Conservation (phyloP, 306 rosid genomes). For the Dalbergia cochinchinensis region DNA sequence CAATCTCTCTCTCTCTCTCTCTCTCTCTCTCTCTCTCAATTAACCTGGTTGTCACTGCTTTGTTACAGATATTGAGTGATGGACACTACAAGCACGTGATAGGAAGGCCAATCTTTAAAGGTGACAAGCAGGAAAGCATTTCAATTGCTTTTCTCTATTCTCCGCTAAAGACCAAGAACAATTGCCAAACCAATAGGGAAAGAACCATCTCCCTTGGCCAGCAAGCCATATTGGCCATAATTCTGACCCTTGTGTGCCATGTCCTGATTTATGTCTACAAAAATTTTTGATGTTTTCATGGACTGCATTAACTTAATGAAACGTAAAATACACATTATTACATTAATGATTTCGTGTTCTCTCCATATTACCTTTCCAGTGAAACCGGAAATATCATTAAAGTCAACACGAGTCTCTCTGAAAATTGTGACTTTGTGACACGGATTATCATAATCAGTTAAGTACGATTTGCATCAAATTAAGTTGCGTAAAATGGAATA, state of each 20-base stretch:
- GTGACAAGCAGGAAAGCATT: constrained; percentile 54
- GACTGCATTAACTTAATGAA: neutral
- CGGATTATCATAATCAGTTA: neutral
- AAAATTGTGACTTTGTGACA: neutral
- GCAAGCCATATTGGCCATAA: constrained; percentile 70
- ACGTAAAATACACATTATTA: neutral
- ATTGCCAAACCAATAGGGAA: constrained; percentile 31
- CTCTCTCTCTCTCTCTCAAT: neutral
- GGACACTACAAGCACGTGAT: constrained; percentile 80
- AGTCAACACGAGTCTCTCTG: neutral
- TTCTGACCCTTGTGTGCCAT: constrained; percentile 64
- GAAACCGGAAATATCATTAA: neutral
- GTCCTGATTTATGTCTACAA: constrained; percentile 52
- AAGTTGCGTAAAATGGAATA: neutral
- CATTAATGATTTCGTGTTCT: neutral
- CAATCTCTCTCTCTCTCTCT: no score
- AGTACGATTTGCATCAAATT: constrained; percentile 5
- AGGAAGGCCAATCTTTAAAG: constrained; percentile 78
- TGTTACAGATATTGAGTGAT: constrained; percentile 63
- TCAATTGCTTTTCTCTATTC: constrained; percentile 89
- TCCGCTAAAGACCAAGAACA: constrained; percentile 41
- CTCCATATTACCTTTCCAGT: neutral
- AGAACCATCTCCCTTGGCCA: constrained; percentile 66
- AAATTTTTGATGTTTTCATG: neutral
- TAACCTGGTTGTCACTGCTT: neutral